A percentile compares a stretch with the other conserved stretches of the same genome.
These are phyloP conservation scores for Penicillium decumbens DNA, from an alignment of 2,329 filamentous ascomycete species.

Conservation along the genomic window DNA sequence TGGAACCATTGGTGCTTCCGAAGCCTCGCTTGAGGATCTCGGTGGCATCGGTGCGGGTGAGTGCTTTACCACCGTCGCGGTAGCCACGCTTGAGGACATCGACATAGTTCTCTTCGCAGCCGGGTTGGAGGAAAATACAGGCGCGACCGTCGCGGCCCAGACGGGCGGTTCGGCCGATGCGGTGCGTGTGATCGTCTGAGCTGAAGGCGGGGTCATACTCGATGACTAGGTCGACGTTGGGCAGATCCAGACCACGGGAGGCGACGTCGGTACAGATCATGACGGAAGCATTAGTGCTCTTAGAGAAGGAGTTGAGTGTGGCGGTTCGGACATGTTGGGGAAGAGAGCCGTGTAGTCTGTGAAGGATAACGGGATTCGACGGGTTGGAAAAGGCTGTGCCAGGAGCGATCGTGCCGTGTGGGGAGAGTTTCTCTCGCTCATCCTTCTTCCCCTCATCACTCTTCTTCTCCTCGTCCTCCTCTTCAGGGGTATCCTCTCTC, in stretches of 20 bases:
- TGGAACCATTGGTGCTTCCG: constrained; percentile 38
- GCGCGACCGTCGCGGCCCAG: constrained; percentile 84
- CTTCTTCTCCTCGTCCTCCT: constrained; percentile 22
- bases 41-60: constrained; percentile 59
- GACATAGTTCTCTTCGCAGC: constrained; percentile 87
- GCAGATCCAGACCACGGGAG: constrained; percentile 89
- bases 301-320: constrained; percentile 75
- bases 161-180: constrained; percentile 89
- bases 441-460: constrained; percentile 21
- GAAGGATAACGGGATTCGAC: constrained; percentile 71
- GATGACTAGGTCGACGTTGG: constrained; percentile 88
- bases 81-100: constrained; percentile 69
- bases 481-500: constrained; percentile 16
- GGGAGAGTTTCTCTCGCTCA: constrained; percentile 27
- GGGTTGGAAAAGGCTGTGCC: constrained; percentile 69
- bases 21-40: constrained; percentile 66
- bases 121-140: constrained; percentile 82
- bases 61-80: constrained; percentile 58
- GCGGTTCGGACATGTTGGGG: constrained; percentile 81
- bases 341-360: constrained; percentile 88
- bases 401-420: constrained; percentile 48
- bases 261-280: constrained; percentile 94
- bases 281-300: constrained; percentile 68
- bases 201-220: constrained; percentile 96
- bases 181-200: constrained; percentile 87